A percentile compares a stretch with the other conserved stretches of the same genome.
Conservation (phyloP, 257 asterid genomes). For the Salvia rosmarinus region DNA sequence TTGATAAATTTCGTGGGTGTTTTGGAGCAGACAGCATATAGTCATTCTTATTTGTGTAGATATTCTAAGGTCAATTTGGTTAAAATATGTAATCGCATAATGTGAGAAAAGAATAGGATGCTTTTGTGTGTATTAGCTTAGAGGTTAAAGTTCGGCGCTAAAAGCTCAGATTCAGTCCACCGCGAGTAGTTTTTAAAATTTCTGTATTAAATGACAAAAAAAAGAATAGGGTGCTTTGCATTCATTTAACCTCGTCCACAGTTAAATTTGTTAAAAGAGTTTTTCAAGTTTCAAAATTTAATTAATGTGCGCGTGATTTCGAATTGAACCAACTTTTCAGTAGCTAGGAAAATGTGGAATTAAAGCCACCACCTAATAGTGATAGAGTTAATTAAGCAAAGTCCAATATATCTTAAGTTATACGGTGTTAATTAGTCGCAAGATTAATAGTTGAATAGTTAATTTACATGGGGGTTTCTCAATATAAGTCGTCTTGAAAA, state of each 20-base stretch:
- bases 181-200: too few species aligned
- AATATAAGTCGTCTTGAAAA: too few species aligned
- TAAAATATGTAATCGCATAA: neutral
- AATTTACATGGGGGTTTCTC: too few species aligned
- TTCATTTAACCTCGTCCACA: too few species aligned
- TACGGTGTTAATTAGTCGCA: neutral
- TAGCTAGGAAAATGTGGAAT: neutral
- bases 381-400: neutral
- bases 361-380: slow-evolving; percentile 10
- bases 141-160: too few species aligned
- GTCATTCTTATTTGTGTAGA: neutral
- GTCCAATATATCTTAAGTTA: neutral
- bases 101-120: too few species aligned
- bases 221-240: too few species aligned
- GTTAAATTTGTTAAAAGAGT: too few species aligned
- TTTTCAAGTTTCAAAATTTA: neutral
- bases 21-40: neutral
- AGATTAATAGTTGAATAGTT: too few species aligned
- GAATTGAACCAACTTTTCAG: neutral
- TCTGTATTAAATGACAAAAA: too few species aligned
- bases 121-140: too few species aligned
- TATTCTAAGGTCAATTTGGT: neutral
- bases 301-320: neutral
- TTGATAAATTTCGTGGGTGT: neutral
- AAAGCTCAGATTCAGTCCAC: too few species aligned